Evolutionary conservation across 179 eudicot species (phyloP), one percentile per base, ranked within the genome.

Genomic region (Beta corolliflora): DNA sequence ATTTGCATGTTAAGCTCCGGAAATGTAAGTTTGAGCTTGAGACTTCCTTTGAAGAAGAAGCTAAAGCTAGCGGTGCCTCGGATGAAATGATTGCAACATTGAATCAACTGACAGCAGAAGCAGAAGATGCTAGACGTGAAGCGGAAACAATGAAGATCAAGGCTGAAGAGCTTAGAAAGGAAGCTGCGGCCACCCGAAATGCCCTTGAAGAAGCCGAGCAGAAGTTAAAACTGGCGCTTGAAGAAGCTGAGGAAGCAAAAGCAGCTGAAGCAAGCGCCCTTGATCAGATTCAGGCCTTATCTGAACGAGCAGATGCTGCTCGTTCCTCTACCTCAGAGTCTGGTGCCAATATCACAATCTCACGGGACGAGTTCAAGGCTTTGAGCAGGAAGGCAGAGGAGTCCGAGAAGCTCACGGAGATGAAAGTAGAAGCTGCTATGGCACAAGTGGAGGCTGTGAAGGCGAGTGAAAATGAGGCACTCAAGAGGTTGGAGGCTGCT

Each of bases 341-440:
- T 0, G 91, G 88, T 59, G 89, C 92, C 44, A 87, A 87, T 31
- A 92, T 96, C 71, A 89, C 90, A 1, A 85, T 96, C 21, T 96
- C 99, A 1, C 86, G 81, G 84, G 99, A 94, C 41, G 97, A 96
- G 80, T 91, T 85, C 55, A 89, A 93, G 81, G 88, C 94, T 5
- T 84, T 96, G 83, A 92, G 88, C 81, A 70, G 88, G 77, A 96
- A 94, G 79, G 97, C 89, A 12, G 97, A 91, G 72, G 98, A 92
- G 77, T 91, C 97, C 0, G 90, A 90, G 44, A 90, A 86, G 65
- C 80, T 96, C 55, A 89, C 95, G 4, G 95, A 87, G 25, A 88
- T 96, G 92, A 96, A 88, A 84, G 97, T 94, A 79, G 95, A 88
- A 13, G 98, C 99, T 83, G 99, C 94, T 21, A 77, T 89, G 88